These are phyloP conservation scores for Naganishia antarctica DNA, from an alignment of 768 basidiomycete genomes.

Conservation along the genomic window DNA sequence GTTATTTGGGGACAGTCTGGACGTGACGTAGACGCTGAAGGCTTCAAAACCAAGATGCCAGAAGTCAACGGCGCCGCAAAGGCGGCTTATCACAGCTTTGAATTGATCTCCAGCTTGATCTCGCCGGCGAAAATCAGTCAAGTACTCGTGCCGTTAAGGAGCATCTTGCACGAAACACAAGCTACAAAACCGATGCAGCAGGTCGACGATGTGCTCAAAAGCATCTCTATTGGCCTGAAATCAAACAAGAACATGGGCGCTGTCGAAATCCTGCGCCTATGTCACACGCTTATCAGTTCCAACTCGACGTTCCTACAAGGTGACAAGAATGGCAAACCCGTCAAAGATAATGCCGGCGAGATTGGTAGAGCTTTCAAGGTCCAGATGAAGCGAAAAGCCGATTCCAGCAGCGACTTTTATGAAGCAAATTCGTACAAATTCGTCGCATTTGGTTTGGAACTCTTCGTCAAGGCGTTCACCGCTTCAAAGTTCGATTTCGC, in stretches of 20 bases:
- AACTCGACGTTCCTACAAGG: slow-evolving; percentile 81
- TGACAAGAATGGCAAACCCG: slow-evolving; percentile 46
- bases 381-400: slow-evolving; percentile 66
- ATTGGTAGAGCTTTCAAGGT: slow-evolving; percentile 63
- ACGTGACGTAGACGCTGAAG: slow-evolving; percentile 78
- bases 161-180: slow-evolving; percentile 79
- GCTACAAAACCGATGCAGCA: slow-evolving; percentile 71
- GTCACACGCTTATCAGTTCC: slow-evolving; percentile 82
- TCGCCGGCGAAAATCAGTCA: slow-evolving; percentile 70
- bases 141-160: slow-evolving; percentile 70
- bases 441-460: slow-evolving; percentile 81
- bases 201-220: slow-evolving; percentile 80
- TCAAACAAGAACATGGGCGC: slow-evolving; percentile 68
- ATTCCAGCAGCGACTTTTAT: slow-evolving; percentile 63
- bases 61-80: slow-evolving; percentile 79
- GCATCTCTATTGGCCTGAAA: slow-evolving; percentile 78
- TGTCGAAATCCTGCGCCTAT: slow-evolving; percentile 68
- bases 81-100: slow-evolving; percentile 80
- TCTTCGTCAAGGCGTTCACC: slow-evolving; percentile 80
- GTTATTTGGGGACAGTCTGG: slow-evolving; percentile 93
- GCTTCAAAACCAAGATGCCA: slow-evolving; percentile 88
- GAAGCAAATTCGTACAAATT: slow-evolving; percentile 86
- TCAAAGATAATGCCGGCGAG: slow-evolving; percentile 47
- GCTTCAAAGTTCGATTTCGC: slow-evolving; percentile 80
- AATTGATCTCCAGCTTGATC: slow-evolving; percentile 69